These are phyloP conservation scores for Pseudonitzschia pungens DNA, from an alignment of 108 stramenopile genomes.

Conservation along the genomic window DNA sequence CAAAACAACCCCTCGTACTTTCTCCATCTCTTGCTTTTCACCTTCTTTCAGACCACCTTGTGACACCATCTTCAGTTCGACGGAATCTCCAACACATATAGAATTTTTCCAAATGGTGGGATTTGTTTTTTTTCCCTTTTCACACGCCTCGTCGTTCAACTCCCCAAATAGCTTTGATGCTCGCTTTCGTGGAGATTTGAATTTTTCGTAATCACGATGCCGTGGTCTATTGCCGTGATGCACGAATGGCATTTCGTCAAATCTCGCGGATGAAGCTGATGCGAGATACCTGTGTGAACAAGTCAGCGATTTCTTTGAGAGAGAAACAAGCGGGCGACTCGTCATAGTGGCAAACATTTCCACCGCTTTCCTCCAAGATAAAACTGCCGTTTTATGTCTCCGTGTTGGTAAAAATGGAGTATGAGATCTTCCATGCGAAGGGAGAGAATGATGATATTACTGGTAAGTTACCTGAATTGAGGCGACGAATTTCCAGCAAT, in stretches of 20 bases:
- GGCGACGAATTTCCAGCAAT: too few relatives aligned
- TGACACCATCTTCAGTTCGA: slow-evolving; percentile 67
- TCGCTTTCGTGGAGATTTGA: slow-evolving; percentile 75
- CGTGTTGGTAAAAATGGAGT: not conserved
- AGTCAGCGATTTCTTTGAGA: not conserved
- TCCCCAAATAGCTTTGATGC: slow-evolving; percentile 73
- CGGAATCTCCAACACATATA: slow-evolving; percentile 77
- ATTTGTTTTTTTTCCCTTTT: slow-evolving; percentile 45
- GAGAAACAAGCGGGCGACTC: not conserved
- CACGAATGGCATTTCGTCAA: slow-evolving; percentile 44
- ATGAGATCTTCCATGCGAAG: too few relatives aligned
- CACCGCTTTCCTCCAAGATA: not conserved
- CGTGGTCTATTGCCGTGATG: slow-evolving; percentile 52
- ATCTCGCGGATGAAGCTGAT: not conserved
- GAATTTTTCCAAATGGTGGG: slow-evolving; percentile 56
- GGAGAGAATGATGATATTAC: too few relatives aligned
- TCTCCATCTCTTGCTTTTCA: slow-evolving; percentile 55
- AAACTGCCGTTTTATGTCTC: not conserved
- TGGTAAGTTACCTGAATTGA: too few relatives aligned
- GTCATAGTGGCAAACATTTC: not conserved
- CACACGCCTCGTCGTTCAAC: slow-evolving; percentile 56
- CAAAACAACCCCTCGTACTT: slow-evolving; percentile 75
- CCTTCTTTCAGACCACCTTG: slow-evolving; percentile 57
- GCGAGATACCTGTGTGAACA: not conserved
- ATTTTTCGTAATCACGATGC: slow-evolving; percentile 57